Percentiles rank a stretch among this genome's conserved stretches.
Conservation (phyloP, 2,329 filamentous ascomycete genomes). For the Ceratocystis cubensis region DNA sequence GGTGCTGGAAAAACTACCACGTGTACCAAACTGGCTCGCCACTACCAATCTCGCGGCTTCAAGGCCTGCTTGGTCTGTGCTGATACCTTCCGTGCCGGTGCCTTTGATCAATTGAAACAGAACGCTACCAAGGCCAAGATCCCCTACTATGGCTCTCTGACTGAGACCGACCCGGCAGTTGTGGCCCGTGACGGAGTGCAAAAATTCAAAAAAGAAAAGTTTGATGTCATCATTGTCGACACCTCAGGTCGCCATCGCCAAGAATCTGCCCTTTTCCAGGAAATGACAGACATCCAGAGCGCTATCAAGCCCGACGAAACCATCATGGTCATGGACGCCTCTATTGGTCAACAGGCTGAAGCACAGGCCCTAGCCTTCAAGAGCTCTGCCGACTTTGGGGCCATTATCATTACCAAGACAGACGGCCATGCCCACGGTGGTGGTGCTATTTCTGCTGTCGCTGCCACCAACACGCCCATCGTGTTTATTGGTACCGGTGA, state of each 20-base stretch:
- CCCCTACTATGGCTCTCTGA: constrained; percentile 92
- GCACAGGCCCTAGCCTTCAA: constrained; percentile 94
- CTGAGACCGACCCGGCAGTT: constrained; percentile 86
- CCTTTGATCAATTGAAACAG: constrained; percentile 96
- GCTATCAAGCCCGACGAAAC: constrained; percentile 86
- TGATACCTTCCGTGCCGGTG: constrained; percentile 95
- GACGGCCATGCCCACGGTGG: constrained; percentile 91
- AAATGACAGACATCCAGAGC: constrained; percentile 93
- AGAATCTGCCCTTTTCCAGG: constrained; percentile 86
- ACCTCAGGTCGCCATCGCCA: constrained; percentile 91
- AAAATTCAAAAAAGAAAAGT: constrained; percentile 97
- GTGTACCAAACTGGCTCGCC: constrained; percentile 89
- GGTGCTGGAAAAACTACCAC: constrained; percentile 97
- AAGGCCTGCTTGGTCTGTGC: constrained; percentile 89
- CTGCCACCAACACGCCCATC: constrained; percentile 90
- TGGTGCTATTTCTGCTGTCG: constrained; percentile 94
- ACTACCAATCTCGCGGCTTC: constrained; percentile 90
- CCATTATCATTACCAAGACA: constrained; percentile 98
- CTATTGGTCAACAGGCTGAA: constrained; percentile 92
- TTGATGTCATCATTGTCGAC: constrained; percentile 97
- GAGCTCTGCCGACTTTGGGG: constrained; percentile 88
- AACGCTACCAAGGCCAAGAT: constrained; percentile 99
- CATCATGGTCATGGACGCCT: constrained; percentile 94
- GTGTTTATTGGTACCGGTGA: constrained; percentile 97
- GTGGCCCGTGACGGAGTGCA: constrained; percentile 94